Conservation (phyloP, 805 yeast species). For the Candida adriatica region DNA sequence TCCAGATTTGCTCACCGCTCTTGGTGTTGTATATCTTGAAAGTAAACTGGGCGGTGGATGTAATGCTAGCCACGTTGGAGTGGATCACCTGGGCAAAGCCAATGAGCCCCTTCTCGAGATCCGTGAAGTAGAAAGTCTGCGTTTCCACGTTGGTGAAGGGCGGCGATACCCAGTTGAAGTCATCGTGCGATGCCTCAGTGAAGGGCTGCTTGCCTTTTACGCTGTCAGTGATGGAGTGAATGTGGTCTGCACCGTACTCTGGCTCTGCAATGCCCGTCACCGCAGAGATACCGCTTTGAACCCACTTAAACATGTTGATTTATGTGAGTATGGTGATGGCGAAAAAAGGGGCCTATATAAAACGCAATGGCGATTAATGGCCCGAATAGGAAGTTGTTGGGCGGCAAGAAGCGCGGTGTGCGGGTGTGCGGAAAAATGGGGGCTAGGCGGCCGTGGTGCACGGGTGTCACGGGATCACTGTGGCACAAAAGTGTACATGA, state of each 20-base stretch:
- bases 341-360: not conserved
- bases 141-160: slow-evolving; percentile 89
- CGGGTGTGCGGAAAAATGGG: not conserved
- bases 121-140: slow-evolving; percentile 81
- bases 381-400: too few relatives aligned
- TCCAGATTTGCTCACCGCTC: slow-evolving; percentile 60
- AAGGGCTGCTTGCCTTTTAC: slow-evolving; percentile 52
- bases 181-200: slow-evolving; percentile 53
- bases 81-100: slow-evolving; percentile 96
- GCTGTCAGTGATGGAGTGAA: slow-evolving; percentile 70
- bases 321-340: not conserved
- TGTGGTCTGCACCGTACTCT: slow-evolving; percentile 88
- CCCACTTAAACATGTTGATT: slow-evolving; percentile 63
- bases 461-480: too few relatives aligned
- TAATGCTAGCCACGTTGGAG: slow-evolving; percentile 83
- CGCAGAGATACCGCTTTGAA: slow-evolving; percentile 81
- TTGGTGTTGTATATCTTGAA: slow-evolving; percentile 63
- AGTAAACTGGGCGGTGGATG: slow-evolving; percentile 90
- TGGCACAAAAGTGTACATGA: not conserved
- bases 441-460: too few relatives aligned
- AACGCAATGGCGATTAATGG: too few relatives aligned
- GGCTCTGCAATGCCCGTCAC: slow-evolving; percentile 98
- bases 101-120: slow-evolving; percentile 50
- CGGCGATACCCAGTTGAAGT: slow-evolving; percentile 72
- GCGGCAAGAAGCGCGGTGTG: too few relatives aligned